Base-by-base conservation (phyloP, 1,139 yeast species). In the Sugiyamaella sp. region DNA sequence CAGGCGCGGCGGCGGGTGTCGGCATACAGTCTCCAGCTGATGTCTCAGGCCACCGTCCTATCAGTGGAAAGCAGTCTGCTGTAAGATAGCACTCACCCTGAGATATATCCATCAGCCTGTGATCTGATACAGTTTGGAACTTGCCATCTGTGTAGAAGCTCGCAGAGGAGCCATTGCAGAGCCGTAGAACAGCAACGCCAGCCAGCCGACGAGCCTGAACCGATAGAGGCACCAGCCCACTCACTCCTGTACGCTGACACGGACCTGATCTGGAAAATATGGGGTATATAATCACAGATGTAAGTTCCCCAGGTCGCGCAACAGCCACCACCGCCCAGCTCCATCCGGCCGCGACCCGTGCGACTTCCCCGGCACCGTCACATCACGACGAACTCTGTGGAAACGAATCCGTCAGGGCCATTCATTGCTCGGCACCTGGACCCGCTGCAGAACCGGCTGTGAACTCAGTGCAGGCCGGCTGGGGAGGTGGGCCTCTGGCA, bases 281-380 rank as follows among this genome's bases (percentile, higher is more conserved):
- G 47, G 53, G 52, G 14, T 55, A 55, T 45, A 32, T 56, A 40
- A 51, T 55, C 19, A 50, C 56, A 46, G 53, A 55, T 35, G 58
- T 55, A 39, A 52, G 55, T 51, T 17, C 4, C 24, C 4, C 46
- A 41, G 33, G n/a, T 12, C 4, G 6, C 25, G 42, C 19, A 38
- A 38, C n/a, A 38, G 20, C 9, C n/a, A 19, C 17, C 4, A 9
- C 21, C n/a, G 24, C 17, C 9, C 20, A n/a, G 6, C 38, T 33
- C n/a, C n/a, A n/a, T n/a, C n/a, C n/a, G n/a, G n/a, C n/a, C n/a
- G n/a, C n/a, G n/a, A n/a, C n/a, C n/a, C n/a, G n/a, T n/a, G n/a
- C n/a, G n/a, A n/a, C n/a, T n/a, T n/a, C n/a, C n/a, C n/a, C n/a
- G n/a, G n/a, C n/a, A n/a, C n/a, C n/a, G n/a, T n/a, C n/a, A n/a